Base-by-base conservation (phyloP, 768 basidiomycete species). In the Imleria badia region DNA sequence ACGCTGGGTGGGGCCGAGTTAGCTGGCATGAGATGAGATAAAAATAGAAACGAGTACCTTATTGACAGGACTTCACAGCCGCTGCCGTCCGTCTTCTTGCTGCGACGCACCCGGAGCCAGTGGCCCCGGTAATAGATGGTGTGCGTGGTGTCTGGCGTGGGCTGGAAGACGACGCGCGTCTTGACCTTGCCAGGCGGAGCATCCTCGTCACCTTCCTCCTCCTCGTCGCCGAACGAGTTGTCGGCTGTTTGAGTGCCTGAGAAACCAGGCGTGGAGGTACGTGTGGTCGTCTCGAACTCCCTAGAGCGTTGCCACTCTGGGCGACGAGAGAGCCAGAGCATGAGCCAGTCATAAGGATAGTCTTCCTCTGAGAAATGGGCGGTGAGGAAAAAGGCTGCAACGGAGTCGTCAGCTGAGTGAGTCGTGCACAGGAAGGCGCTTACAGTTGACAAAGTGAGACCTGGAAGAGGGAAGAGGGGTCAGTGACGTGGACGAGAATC, bases 351-450 rank as follows among this genome's bases (percentile, higher is more conserved):
- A 62, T 91, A 93, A 5, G 90, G 91, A 59, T 89, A 89, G 66
- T 93, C 91, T 71, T 93, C 91, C 73, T 93, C 91, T 60, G 84
- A 87, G 76, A 93, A 93, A 72, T 92, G 88, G 10, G 91, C 91
- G 15, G 91, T 93, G 48, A 93, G 82, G 83, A 92, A 93, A 79
- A 89, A 89, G 0, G 87, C 86, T 87, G 68, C 13, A 13, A 42
- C 26, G 17, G 0, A 14, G 53, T 19, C 8, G 38, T 65, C 20
- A 63, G 58, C 15, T 2, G 54, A 51, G 53, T 29, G 15, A 46
- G 52, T 52, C n/a, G 48, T 20, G 22, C 13, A 20, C 30, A 45
- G 19, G 30, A 40, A 45, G 49, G 52, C 35, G 75, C 88, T 78
- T 72, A 90, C 89, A 91, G 71, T 92, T 92, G 38, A 92, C 87